These are phyloP conservation scores for Echinosophora koreensis DNA, from an alignment of 306 rosid genomes.

Conservation along the genomic window DNA sequence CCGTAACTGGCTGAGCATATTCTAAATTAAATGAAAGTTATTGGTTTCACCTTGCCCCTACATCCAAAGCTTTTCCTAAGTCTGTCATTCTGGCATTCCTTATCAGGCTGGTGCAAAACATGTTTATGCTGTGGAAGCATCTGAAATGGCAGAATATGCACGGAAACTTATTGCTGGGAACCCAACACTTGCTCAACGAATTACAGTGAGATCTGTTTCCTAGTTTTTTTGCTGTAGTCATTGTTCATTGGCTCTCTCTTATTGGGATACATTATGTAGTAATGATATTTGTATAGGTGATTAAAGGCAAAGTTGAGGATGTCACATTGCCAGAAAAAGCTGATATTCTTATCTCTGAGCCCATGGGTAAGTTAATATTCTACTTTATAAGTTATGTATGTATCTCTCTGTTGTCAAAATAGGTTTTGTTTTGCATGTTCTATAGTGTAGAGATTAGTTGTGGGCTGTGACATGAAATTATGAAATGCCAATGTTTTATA, in stretches of 20 bases:
- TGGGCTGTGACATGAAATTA: conserved; percentile 13
- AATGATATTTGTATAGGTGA: conserved; percentile 60
- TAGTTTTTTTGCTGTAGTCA: not conserved
- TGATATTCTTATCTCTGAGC: conserved; percentile 95
- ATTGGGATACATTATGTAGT: conserved; percentile 23
- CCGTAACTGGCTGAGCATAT: conserved; percentile 20
- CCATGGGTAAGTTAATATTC: conserved; percentile 78
- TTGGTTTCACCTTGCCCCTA: conserved; percentile 3
- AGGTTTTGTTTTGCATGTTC: conserved; percentile 24
- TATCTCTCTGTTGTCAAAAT: conserved; percentile 13
- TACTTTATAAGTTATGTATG: conserved; percentile 10
- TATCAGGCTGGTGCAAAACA: conserved; percentile 97
- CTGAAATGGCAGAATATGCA: conserved; percentile 99
- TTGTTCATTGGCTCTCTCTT: conserved; percentile 27
- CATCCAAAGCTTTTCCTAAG: not conserved
- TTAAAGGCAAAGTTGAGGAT: conserved; percentile 94
- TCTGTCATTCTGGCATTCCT: conserved; percentile 27
- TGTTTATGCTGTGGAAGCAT: conserved; percentile 99
- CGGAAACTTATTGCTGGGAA: conserved; percentile 85
- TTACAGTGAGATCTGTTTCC: conserved; percentile 69
- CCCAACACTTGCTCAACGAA: conserved; percentile 77
- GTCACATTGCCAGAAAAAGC: conserved; percentile 94
- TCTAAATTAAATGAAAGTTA: conserved; percentile 21
- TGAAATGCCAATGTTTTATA: conserved; percentile 23
- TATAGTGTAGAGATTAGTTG: conserved; percentile 3